These are phyloP conservation scores for Cyberlindnera bimundalis DNA, from an alignment of 805 yeast species.

Conservation along the genomic window DNA sequence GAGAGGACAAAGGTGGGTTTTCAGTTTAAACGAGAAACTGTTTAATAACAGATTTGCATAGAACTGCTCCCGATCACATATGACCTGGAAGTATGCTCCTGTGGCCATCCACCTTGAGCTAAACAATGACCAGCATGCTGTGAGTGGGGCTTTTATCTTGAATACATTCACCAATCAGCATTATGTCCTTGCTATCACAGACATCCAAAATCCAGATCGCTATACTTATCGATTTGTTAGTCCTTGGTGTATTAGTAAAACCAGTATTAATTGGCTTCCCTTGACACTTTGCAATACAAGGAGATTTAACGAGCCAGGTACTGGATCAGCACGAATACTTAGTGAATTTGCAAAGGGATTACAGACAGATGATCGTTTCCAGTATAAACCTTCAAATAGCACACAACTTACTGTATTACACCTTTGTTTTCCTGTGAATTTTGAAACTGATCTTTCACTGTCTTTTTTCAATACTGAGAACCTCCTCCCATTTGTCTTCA, in stretches of 20 bases:
- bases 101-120: constrained; percentile 25
- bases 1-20: too few species aligned
- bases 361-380: constrained; percentile 15
- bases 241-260: constrained; percentile 21
- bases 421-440: constrained; percentile 13
- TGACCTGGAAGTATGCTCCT: constrained; percentile 25
- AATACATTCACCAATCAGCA: constrained; percentile 13
- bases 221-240: constrained; percentile 16
- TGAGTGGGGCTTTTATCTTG: constrained; percentile 24
- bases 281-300: constrained; percentile 8
- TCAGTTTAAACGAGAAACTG: too few species aligned
- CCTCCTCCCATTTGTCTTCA: constrained; percentile 16
- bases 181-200: constrained; percentile 20
- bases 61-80: not conserved
- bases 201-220: constrained; percentile 15
- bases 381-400: constrained; percentile 18
- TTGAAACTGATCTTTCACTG: not conserved
- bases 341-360: constrained; percentile 6
- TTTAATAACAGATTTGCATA: too few species aligned
- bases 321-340: not conserved
- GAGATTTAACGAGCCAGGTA: constrained; percentile 1
- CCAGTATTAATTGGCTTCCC: constrained; percentile 12
- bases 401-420: constrained; percentile 16
- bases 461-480: constrained; percentile 14
- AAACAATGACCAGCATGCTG: constrained; percentile 13